A percentile compares a stretch with the other conserved stretches of the same genome.
Evolutionary conservation across 2,329 filamentous ascomycete genomes (phyloP).

Genomic region (Aspergillus sp.): DNA sequence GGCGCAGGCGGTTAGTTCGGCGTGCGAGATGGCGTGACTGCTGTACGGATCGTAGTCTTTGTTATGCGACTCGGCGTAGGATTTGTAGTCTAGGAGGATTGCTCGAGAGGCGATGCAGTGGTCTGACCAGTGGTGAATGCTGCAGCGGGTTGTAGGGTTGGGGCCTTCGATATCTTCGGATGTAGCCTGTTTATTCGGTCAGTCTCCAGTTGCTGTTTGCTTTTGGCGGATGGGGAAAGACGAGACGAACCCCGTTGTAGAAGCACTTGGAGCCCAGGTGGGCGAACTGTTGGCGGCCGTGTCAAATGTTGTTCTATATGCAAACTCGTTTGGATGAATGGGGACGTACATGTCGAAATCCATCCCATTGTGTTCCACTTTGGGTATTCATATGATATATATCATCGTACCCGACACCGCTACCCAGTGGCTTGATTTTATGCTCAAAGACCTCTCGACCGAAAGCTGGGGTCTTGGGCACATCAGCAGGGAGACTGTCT

Average conservation of each 20-base stretch:
- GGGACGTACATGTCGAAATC: conserved; percentile 47
- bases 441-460: conserved; percentile 55
- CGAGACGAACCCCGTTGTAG: conserved; percentile 41
- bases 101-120: conserved; percentile 45
- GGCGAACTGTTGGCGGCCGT: conserved; percentile 30
- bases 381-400: conserved; percentile 50
- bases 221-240: not conserved
- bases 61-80: conserved; percentile 52
- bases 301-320: not conserved
- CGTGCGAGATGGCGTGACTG: conserved; percentile 53
- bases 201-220: not conserved
- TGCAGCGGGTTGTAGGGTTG: conserved; percentile 38
- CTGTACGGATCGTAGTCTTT: conserved; percentile 54
- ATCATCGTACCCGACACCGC: conserved; percentile 46
- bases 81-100: conserved; percentile 44
- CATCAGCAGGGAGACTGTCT: conserved; percentile 51
- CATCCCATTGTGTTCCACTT: conserved; percentile 52
- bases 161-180: conserved; percentile 35
- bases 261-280: conserved; percentile 39
- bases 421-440: conserved; percentile 48
- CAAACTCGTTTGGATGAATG: not conserved
- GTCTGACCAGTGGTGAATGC: conserved; percentile 44
- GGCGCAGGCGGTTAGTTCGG: conserved; percentile 60
- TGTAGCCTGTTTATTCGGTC: conserved; percentile 28
- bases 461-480: conserved; percentile 55